phyloP scores from a whole-genome alignment of 2,329 filamentous ascomycete species.

The Exophiala aquamarina region DNA sequence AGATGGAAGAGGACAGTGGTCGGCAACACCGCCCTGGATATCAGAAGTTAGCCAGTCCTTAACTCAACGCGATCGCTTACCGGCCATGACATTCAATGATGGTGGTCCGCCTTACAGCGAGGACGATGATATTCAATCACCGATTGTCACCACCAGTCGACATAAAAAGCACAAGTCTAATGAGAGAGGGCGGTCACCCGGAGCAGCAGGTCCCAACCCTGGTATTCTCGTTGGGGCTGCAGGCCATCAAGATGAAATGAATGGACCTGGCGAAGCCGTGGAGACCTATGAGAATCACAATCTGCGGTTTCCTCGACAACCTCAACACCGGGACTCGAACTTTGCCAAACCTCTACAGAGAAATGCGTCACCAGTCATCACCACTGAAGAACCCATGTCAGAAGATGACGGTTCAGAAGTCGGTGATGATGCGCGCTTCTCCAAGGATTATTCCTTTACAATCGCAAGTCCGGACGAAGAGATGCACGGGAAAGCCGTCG shows the following conservation, averaged over 20 bases:
- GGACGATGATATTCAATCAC: conserved; percentile 91
- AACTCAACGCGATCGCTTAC: conserved; percentile 62
- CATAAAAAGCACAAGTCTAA: conserved; percentile 81
- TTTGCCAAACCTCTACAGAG: conserved; percentile 48
- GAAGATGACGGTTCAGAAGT: conserved; percentile 56
- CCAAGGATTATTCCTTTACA: conserved; percentile 89
- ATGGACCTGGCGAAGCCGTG: conserved; percentile 76
- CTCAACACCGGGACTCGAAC: conserved; percentile 55
- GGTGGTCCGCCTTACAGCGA: conserved; percentile 86
- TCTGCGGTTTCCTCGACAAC: conserved; percentile 53
- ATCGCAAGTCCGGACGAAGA: conserved; percentile 95
- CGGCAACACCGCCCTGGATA: conserved; percentile 47
- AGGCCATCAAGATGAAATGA: conserved; percentile 67
- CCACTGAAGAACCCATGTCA: conserved; percentile 31
- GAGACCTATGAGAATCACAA: conserved; percentile 62
- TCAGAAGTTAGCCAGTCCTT: conserved; percentile 38
- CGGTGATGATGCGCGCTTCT: conserved; percentile 70
- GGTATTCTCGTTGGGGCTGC: conserved; percentile 68
- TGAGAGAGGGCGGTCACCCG: conserved; percentile 49
- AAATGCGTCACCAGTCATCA: conserved; percentile 15
- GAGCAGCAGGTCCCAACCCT: conserved; percentile 57
- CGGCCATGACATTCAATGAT: conserved; percentile 80
- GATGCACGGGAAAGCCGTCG: conserved; percentile 95
- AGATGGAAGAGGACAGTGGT: conserved; percentile 59
- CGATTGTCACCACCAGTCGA: conserved; percentile 76